Percentiles rank a stretch among this genome's conserved stretches.
Evolutionary conservation across 331 rosid genomes (phyloP).

Genomic region (Malus hybrid): DNA sequence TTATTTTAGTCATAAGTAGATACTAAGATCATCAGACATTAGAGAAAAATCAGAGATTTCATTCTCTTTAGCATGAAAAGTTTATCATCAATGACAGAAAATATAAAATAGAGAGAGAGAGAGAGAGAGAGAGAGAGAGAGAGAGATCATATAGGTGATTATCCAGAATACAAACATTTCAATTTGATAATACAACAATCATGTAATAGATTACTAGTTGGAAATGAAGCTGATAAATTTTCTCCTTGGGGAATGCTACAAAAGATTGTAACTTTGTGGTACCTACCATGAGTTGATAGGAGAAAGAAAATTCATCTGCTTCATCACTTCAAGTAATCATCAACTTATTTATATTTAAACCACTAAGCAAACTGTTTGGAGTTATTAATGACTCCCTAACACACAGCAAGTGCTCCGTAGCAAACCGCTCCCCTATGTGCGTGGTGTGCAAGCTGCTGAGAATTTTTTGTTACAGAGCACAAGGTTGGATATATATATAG

Average conservation of each 20-base stretch:
- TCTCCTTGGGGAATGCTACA: constrained; percentile 23
- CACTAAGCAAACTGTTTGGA: background rate
- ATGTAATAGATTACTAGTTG: constrained; percentile 23
- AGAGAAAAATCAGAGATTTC: background rate
- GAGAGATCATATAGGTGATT: background rate
- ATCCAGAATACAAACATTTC: background rate
- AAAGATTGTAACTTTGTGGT: constrained; percentile 2
- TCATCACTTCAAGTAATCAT: constrained; percentile 50
- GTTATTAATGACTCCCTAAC: constrained; percentile 5
- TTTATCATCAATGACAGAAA: constrained; percentile 4
- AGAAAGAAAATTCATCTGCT: constrained; percentile 73
- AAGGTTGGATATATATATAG: constrained; percentile 26
- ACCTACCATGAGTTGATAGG: constrained; percentile 9
- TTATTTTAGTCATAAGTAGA: background rate
- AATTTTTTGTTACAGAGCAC: constrained; percentile 84
- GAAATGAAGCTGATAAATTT: constrained; percentile 71
- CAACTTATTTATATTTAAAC: constrained; percentile 28
- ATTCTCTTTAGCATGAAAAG: background rate
- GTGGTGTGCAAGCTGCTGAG: constrained; percentile 23
- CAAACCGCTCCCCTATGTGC: constrained; percentile 61
- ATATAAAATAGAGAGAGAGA: background rate
- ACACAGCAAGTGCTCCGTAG: constrained; percentile 50
- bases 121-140: constrained; percentile 1
- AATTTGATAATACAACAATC: background rate
- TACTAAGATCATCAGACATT: background rate